These are phyloP conservation scores for Termitomyces sp. DNA, from an alignment of 768 basidiomycete genomes.

Conservation along the genomic window DNA sequence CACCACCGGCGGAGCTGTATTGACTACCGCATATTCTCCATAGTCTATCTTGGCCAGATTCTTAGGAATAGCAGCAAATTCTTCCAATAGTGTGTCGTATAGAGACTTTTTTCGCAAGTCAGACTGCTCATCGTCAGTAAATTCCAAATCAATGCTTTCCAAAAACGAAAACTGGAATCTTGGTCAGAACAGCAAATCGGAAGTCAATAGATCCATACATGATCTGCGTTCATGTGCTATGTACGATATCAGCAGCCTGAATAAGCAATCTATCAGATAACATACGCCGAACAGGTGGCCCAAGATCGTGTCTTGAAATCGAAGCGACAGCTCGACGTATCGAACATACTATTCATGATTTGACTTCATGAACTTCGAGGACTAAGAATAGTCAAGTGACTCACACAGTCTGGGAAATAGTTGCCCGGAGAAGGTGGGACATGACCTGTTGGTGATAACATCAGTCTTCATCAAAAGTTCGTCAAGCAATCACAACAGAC, in stretches of 20 bases:
- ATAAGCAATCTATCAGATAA: conserved; percentile 17
- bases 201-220: conserved; percentile 36
- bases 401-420: conserved; percentile 84
- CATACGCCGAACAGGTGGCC: conserved; percentile 83
- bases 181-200: conserved; percentile 4
- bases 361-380: conserved; percentile 1
- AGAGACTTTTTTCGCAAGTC: conserved; percentile 27
- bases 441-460: conserved; percentile 50
- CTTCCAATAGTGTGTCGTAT: conserved; percentile 55
- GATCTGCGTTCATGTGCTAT: conserved; percentile 84
- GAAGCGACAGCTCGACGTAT: conserved; percentile 70
- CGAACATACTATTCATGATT: conserved; percentile 47
- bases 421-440: conserved; percentile 79
- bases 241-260: conserved; percentile 21
- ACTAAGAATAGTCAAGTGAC: conserved; percentile 23
- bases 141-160: conserved; percentile 50
- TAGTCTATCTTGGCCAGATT: conserved; percentile 45
- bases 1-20: conserved; percentile 78
- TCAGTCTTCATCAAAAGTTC: conserved; percentile 7
- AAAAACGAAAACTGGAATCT: conserved; percentile 50
- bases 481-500: conserved; percentile 7
- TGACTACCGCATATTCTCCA: conserved; percentile 71
- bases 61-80: conserved; percentile 63
- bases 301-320: conserved; percentile 85
- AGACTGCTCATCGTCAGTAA: conserved; percentile 27